A percentile compares a stretch with the other conserved stretches of the same genome.
phyloP scores from a whole-genome alignment of 768 basidiomycete genomes.

The Antrodiella citrinella region DNA sequence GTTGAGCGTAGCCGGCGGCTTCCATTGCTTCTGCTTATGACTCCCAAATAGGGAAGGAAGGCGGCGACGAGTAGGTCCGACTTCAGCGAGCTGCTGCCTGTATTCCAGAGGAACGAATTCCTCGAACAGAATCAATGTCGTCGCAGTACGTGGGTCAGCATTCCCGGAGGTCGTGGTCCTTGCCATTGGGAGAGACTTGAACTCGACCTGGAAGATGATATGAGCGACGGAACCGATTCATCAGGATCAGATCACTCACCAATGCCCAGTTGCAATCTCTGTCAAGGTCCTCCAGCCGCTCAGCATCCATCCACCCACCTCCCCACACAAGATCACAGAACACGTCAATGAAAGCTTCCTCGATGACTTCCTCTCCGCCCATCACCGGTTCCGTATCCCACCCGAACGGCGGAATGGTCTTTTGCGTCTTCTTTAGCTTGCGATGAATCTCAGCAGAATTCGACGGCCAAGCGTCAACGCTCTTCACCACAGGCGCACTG shows the following conservation, averaged over 20 bases:
- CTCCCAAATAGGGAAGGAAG: constrained; percentile 63
- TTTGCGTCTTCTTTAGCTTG: constrained; percentile 81
- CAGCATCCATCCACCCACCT: constrained; percentile 78
- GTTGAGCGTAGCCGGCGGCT: constrained; percentile 74
- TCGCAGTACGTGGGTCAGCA: constrained; percentile 63
- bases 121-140: constrained; percentile 77
- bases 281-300: constrained; percentile 65
- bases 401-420: constrained; percentile 74
- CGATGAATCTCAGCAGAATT: constrained; percentile 65
- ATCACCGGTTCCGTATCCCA: constrained; percentile 87
- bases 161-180: constrained; percentile 21
- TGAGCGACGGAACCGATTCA: not conserved
- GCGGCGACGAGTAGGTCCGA: constrained; percentile 42
- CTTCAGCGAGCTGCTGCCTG: constrained; percentile 59
- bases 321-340: constrained; percentile 79
- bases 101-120: constrained; percentile 91
- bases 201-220: constrained; percentile 57
- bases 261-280: constrained; percentile 90
- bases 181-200: constrained; percentile 60
- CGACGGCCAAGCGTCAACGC: constrained; percentile 64
- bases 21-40: constrained; percentile 55
- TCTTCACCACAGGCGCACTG: constrained; percentile 42
- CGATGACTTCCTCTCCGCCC: constrained; percentile 73
- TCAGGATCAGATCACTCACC: constrained; percentile 37
- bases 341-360: constrained; percentile 85